These are phyloP conservation scores for Chalciporus pseudorubinellus DNA, from an alignment of 768 basidiomycete genomes.

Conservation along the genomic window DNA sequence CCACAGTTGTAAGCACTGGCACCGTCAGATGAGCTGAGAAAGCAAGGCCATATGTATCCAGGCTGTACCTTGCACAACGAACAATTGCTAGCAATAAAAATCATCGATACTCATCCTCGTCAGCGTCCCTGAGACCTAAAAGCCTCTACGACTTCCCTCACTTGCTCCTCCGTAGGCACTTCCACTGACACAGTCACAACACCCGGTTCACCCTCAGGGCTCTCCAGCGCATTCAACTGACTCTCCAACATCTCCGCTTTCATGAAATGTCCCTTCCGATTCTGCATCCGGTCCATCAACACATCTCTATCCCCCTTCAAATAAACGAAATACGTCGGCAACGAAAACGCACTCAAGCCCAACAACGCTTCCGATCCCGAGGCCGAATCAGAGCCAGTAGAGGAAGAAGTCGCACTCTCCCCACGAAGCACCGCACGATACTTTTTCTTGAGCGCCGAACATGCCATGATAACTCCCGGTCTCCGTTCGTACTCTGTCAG, in stretches of 20 bases:
- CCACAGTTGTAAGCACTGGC: too few species aligned
- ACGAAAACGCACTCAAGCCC: slow-evolving; percentile 5
- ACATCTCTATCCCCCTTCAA: slow-evolving; percentile 58
- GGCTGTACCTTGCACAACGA: too few species aligned
- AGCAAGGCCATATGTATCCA: too few species aligned
- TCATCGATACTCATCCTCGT: not conserved
- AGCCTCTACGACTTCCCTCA: slow-evolving; percentile 35
- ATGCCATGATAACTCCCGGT: slow-evolving; percentile 74
- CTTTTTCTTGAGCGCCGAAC: slow-evolving; percentile 76
- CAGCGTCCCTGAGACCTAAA: not conserved
- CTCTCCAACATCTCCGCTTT: slow-evolving; percentile 79
- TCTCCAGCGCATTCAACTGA: slow-evolving; percentile 70
- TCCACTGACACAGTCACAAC: slow-evolving; percentile 62
- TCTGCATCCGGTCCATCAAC: slow-evolving; percentile 61
- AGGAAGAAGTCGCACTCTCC: too few species aligned
- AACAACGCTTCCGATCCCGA: not conserved
- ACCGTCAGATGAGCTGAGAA: too few species aligned
- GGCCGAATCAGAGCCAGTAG: not conserved
- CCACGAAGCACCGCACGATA: slow-evolving; percentile 84
- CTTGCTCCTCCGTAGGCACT: slow-evolving; percentile 55
- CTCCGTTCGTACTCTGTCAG: slow-evolving; percentile 1
- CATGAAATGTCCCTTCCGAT: slow-evolving; percentile 77
- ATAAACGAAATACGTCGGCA: slow-evolving; percentile 79
- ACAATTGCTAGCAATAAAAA: not conserved
- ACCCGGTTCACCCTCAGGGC: slow-evolving; percentile 62